Percentiles rank a stretch among this genome's conserved stretches.
Conservation (phyloP, 495 filamentous ascomycete genomes). For the Amniculicola lignicola region DNA sequence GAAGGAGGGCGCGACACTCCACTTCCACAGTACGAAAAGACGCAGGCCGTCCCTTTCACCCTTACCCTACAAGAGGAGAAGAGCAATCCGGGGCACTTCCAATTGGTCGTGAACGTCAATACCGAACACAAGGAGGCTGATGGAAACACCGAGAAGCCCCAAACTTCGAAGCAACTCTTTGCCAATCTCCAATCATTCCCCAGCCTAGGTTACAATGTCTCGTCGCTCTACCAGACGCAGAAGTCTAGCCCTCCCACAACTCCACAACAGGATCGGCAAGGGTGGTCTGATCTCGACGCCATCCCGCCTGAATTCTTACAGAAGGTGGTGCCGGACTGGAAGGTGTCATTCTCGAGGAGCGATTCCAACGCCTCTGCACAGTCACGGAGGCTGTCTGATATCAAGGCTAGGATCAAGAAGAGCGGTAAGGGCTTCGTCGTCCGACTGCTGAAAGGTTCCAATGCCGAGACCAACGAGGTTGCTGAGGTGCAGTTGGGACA, state of each 20-base stretch:
- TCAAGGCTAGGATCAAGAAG: constrained; percentile 34
- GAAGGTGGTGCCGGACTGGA: constrained; percentile 33
- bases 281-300: constrained; percentile 33
- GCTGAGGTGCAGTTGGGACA: constrained; percentile 30
- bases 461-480: constrained; percentile 24
- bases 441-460: constrained; percentile 29
- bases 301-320: constrained; percentile 31
- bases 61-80: constrained; percentile 32
- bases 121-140: constrained; percentile 1
- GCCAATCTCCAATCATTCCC: constrained; percentile 26
- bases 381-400: constrained; percentile 25
- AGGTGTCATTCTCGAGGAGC: constrained; percentile 19
- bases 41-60: constrained; percentile 27
- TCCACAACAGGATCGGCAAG: constrained; percentile 27
- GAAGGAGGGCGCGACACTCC: constrained; percentile 23
- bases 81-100: constrained; percentile 31
- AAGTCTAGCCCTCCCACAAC: constrained; percentile 28
- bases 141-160: not conserved
- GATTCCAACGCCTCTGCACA: constrained; percentile 23
- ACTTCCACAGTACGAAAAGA: constrained; percentile 26
- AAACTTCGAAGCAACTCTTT: constrained; percentile 21
- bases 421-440: constrained; percentile 33
- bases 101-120: constrained; percentile 32
- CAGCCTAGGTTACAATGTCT: constrained; percentile 30
- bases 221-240: constrained; percentile 25